Evolutionary conservation across 192 early-diverging fungal genomes (phyloP).

Genomic region (Mortierella hygrophila): DNA sequence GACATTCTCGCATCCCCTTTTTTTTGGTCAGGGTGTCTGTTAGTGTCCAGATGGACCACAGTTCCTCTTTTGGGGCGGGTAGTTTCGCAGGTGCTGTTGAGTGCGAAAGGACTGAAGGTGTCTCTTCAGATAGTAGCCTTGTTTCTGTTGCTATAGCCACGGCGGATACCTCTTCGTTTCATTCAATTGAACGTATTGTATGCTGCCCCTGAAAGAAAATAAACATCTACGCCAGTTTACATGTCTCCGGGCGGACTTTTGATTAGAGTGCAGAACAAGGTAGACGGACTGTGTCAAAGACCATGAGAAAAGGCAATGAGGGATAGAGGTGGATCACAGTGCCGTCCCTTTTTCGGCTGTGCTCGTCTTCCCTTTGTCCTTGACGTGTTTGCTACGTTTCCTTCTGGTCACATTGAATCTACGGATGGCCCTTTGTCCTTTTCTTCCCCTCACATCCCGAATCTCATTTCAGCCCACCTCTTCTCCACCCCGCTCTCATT

Average conservation of each 20-base stretch:
- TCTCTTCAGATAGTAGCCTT: too few species aligned
- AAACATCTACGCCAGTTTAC: neutral
- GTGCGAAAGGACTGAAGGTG: too few species aligned
- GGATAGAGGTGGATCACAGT: neutral
- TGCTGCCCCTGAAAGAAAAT: too few species aligned
- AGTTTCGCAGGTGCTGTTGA: too few species aligned
- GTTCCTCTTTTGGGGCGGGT: neutral
- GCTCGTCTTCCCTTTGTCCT: neutral
- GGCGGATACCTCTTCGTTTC: too few species aligned
- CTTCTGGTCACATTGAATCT: neutral
- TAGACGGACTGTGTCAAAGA: neutral
- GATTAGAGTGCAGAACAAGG: neutral
- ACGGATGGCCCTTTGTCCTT: neutral
- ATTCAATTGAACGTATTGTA: too few species aligned
- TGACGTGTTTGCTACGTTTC: neutral
- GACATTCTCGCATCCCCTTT: too few species aligned
- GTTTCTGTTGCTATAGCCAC: too few species aligned
- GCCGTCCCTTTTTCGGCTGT: neutral
- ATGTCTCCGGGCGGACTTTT: neutral
- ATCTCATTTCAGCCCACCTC: neutral
- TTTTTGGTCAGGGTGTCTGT: too few species aligned
- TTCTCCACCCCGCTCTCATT: neutral
- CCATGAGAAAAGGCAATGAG: neutral
- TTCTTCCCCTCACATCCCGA: conserved; percentile 1
- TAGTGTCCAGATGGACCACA: conserved; percentile 1